Evolutionary conservation across 257 asterid genomes (phyloP).

Genomic region (Avicennia marina): DNA sequence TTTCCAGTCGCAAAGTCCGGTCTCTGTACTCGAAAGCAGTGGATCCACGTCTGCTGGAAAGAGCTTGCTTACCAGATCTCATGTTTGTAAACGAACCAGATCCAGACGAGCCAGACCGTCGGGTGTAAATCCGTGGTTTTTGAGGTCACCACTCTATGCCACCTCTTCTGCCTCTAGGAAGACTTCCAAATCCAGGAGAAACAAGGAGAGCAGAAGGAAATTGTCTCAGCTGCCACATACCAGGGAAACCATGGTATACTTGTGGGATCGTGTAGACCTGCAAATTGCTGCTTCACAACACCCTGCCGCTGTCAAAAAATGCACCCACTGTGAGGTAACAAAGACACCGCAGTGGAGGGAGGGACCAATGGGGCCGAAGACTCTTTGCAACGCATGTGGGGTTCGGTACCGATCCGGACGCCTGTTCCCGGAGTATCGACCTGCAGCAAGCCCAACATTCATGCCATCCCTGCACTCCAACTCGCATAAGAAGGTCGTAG

Average conservation of each 20-base stretch:
- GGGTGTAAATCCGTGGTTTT: slow-evolving; percentile 48
- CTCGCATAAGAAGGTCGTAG: slow-evolving; percentile 58
- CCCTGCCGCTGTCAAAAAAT: slow-evolving; percentile 29
- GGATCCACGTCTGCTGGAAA: slow-evolving; percentile 39
- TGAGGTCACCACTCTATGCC: slow-evolving; percentile 27
- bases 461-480: slow-evolving; percentile 73
- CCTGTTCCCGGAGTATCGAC: slow-evolving; percentile 74
- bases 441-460: slow-evolving; percentile 83
- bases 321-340: slow-evolving; percentile 73
- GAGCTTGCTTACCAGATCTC: slow-evolving; percentile 30
- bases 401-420: slow-evolving; percentile 84
- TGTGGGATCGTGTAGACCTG: neutral
- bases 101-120: slow-evolving; percentile 64
- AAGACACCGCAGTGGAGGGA: slow-evolving; percentile 94
- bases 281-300: slow-evolving; percentile 12
- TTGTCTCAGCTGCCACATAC: slow-evolving; percentile 5
- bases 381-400: slow-evolving; percentile 92
- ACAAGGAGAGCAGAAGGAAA: slow-evolving; percentile 31
- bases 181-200: slow-evolving; percentile 27
- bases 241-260: neutral
- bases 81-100: slow-evolving; percentile 41
- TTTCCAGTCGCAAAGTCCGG: slow-evolving; percentile 65
- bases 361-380: slow-evolving; percentile 84
- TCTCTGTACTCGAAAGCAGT: slow-evolving; percentile 67
- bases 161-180: slow-evolving; percentile 22